Conservation (phyloP, 148 eudicot genomes). For the Gaultheria prostrata region DNA sequence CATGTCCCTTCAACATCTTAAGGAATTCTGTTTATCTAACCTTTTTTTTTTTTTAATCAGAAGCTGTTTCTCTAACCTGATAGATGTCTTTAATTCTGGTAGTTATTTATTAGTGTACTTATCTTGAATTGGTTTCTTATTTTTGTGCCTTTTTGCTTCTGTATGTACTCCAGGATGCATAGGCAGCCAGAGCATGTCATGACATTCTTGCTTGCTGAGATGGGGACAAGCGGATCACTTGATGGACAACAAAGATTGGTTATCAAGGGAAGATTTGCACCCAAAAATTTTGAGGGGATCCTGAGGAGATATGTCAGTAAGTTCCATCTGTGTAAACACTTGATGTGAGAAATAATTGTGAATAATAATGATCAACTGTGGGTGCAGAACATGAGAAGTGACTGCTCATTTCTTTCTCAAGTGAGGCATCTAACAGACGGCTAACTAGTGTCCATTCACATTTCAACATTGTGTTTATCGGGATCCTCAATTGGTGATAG, state of each 20-base stretch:
- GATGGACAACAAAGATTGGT: slow-evolving; percentile 92
- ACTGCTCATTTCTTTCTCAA: neutral
- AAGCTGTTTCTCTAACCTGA: neutral
- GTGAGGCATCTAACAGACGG: neutral
- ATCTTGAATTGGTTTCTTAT: neutral
- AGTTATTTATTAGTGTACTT: neutral
- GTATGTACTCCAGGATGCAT: slow-evolving; percentile 64
- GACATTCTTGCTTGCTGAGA: slow-evolving; percentile 91
- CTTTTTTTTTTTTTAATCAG: too few relatives aligned
- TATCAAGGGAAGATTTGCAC: slow-evolving; percentile 94
- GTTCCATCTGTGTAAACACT: slow-evolving; percentile 29
- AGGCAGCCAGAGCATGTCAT: slow-evolving; percentile 98
- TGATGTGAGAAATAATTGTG: neutral
- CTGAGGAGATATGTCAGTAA: slow-evolving; percentile 89
- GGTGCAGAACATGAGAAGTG: neutral
- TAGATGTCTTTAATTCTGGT: neutral
- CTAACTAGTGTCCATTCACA: neutral
- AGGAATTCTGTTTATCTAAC: neutral
- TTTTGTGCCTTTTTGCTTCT: slow-evolving; percentile 5
- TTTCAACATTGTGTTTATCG: neutral
- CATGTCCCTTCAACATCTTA: neutral
- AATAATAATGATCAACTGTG: neutral
- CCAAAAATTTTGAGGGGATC: slow-evolving; percentile 90
- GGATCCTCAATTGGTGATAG: neutral
- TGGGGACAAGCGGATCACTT: slow-evolving; percentile 97